phyloP scores from a whole-genome alignment of 2,329 filamentous ascomycete genomes.

The Alternaria tenuissima region DNA sequence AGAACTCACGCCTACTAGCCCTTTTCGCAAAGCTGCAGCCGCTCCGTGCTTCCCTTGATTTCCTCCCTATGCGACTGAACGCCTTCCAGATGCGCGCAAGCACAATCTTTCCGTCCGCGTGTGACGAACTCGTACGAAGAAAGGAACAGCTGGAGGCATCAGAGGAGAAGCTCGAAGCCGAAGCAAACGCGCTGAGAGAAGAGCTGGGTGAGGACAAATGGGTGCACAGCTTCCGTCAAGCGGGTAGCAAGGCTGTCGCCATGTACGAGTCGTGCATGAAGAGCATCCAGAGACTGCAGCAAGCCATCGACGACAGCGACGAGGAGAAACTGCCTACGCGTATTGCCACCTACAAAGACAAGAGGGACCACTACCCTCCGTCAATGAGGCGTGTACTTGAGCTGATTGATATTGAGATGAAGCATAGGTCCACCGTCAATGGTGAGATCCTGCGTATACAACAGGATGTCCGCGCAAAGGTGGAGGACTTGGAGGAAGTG shows the following conservation, averaged over 20 bases:
- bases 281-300: conserved; percentile 81
- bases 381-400: conserved; percentile 90
- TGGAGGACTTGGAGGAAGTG: conserved; percentile 76
- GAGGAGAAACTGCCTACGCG: conserved; percentile 70
- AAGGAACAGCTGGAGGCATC: conserved; percentile 78
- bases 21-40: conserved; percentile 97
- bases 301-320: conserved; percentile 77
- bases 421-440: conserved; percentile 94
- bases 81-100: conserved; percentile 84
- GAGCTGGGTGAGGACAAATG: conserved; percentile 95
- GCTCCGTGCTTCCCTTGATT: conserved; percentile 89
- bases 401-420: conserved; percentile 95
- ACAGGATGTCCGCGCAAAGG: conserved; percentile 83
- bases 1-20: conserved; percentile 87
- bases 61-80: conserved; percentile 91
- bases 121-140: conserved; percentile 83
- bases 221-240: conserved; percentile 94
- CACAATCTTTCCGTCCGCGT: conserved; percentile 84
- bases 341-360: conserved; percentile 92
- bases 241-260: conserved; percentile 89
- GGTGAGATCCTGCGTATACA: conserved; percentile 91
- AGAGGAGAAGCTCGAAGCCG: conserved; percentile 87
- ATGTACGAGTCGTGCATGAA: conserved; percentile 96
- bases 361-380: conserved; percentile 91
- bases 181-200: conserved; percentile 86